Base-by-base conservation (phyloP, 116 monocot species). In the Phalaenopsis hybrid region DNA sequence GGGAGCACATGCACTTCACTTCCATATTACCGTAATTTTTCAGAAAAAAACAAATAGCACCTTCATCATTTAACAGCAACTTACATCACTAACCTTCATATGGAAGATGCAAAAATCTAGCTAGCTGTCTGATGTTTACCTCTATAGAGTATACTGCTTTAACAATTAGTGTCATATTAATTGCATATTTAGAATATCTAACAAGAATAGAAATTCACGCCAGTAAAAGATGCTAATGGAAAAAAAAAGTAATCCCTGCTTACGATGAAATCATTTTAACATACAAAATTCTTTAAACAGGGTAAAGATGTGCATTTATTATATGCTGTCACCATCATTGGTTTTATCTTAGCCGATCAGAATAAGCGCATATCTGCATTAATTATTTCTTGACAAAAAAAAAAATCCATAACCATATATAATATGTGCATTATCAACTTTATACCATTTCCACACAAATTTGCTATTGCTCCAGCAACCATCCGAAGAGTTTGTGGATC, bases 381-480 rank as follows among this genome's bases (percentile, higher is more conserved):
- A 28, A 81, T 57, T 23, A 79, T 37, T 74, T n/a, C 37, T 74
- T 43, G 9, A 51, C 20, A 41, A 41, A 41, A 43, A 20, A 74
- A 48, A 41, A 74, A 55, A 15, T 55, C 55, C 16, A 82, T 25
- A 11, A 49, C 50, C 48, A 51, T 17, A 50, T 55, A 31, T 8
- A 46, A 18, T 7, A 75, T 20, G 7, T 45, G n/a, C 20, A 48
- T 8, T 75, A 46, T 46, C 6, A 44, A 17, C 57, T 67, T 68
- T 49, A 69, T 90, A 95, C 94, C 94, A 85, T 95, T 95, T 77
- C 92, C 94, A 81, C 94, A 95, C 81, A 95, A 88, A 85, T 95
- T 95, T 82, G 94, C 94, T 85, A 92, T 76, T 77, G 94, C 94
- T 85, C 94, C 94, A 77, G 94, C 94, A 25, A 90, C 85, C 92